phyloP scores from a whole-genome alignment of 2,329 filamentous ascomycete genomes.

The Karstenula rhodostoma region DNA sequence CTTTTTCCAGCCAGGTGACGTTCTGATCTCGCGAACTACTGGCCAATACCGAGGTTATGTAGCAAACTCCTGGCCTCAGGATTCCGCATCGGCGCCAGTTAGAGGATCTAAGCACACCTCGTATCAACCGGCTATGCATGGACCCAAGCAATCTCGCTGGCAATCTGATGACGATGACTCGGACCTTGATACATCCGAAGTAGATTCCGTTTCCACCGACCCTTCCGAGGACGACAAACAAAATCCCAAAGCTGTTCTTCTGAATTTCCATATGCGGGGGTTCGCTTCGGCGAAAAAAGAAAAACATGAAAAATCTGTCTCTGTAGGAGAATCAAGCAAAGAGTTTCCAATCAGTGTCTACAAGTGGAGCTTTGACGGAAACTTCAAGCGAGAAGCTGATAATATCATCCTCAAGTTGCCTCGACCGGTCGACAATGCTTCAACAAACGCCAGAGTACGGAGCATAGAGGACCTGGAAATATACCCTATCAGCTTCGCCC shows the following conservation, averaged over 20 bases:
- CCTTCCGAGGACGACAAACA: neutral
- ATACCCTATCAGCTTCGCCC: slow-evolving; percentile 18
- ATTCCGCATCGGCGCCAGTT: neutral
- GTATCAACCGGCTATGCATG: neutral
- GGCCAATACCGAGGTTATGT: slow-evolving; percentile 9
- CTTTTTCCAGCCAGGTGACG: slow-evolving; percentile 23
- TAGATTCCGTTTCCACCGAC: too few species aligned
- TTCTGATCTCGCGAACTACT: slow-evolving; percentile 12
- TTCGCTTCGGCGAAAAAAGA: neutral
- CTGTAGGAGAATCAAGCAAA: neutral
- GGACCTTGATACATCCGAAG: neutral
- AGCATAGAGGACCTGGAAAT: slow-evolving; percentile 19
- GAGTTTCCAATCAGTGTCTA: slow-evolving; percentile 7
- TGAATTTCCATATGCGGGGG: neutral
- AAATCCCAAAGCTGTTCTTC: neutral
- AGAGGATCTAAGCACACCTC: neutral
- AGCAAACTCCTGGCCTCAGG: slow-evolving; percentile 18
- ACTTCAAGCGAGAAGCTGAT: slow-evolving; percentile 16
- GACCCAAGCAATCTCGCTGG: neutral
- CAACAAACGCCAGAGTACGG: neutral
- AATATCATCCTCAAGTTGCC: slow-evolving; percentile 4
- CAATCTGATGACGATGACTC: neutral
- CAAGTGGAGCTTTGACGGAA: slow-evolving; percentile 20
- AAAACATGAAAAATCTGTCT: neutral
- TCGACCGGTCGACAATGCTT: neutral